Conservation (phyloP, 768 basidiomycete genomes). For the Sporobolomyces phaffii region DNA sequence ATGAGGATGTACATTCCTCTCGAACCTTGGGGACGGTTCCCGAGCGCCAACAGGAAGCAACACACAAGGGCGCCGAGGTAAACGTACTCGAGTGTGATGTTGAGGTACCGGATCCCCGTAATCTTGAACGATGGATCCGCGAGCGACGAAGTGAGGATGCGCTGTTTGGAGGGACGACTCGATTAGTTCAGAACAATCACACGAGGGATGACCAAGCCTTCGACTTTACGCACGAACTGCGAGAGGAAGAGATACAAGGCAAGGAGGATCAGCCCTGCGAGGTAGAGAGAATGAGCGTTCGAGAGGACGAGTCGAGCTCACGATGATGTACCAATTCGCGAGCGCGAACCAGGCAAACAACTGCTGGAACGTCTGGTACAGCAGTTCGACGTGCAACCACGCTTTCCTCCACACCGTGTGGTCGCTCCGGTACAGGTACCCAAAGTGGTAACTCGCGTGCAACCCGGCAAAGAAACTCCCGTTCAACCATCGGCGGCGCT, state of each 20-base stretch:
- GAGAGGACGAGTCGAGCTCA: not conserved
- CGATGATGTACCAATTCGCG: conserved; percentile 27
- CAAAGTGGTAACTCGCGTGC: conserved; percentile 85
- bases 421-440: conserved; percentile 79
- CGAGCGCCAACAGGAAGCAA: conserved; percentile 53
- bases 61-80: not conserved
- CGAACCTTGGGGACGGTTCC: conserved; percentile 70
- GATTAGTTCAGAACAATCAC: conserved; percentile 59
- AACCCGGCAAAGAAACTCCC: conserved; percentile 95
- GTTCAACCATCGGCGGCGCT: conserved; percentile 93
- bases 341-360: conserved; percentile 59
- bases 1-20: conserved; percentile 80
- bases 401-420: conserved; percentile 76
- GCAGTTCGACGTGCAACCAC: conserved; percentile 89
- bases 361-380: conserved; percentile 84
- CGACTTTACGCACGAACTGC: conserved; percentile 3
- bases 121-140: conserved; percentile 60
- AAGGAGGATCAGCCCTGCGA: not conserved
- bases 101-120: conserved; percentile 56
- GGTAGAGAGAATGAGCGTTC: not conserved
- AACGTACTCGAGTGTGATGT: conserved; percentile 15
- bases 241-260: conserved; percentile 44
- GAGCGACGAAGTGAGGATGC: conserved; percentile 65
- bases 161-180: conserved; percentile 57
- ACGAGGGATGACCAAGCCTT: too few relatives aligned